Evolutionary conservation across 108 stramenopile genomes (phyloP).

Genomic region (Nannochloropsis oceanica): DNA sequence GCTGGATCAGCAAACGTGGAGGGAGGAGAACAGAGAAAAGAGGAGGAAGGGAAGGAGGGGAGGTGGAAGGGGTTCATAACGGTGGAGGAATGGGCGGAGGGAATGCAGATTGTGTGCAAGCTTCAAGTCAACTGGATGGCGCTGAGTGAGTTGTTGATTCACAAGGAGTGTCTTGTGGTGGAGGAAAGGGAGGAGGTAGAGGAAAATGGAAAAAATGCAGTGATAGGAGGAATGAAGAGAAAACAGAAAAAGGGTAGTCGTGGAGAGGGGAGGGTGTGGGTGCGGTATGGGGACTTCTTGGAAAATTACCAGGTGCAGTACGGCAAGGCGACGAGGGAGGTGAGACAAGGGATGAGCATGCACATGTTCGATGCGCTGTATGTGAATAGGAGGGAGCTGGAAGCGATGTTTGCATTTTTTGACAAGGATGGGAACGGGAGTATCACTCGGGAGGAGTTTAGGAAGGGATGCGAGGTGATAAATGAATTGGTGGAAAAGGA

Average conservation of each 20-base stretch:
- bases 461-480: conserved; percentile 1
- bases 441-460: conserved; percentile 37
- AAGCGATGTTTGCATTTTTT: conserved; percentile 38
- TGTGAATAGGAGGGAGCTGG: conserved; percentile 32
- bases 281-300: not conserved
- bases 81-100: not conserved
- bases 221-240: not conserved
- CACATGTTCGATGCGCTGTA: conserved; percentile 36
- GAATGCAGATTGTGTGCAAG: not conserved
- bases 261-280: not conserved
- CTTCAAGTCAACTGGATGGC: not conserved
- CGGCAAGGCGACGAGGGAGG: not conserved
- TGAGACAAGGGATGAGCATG: not conserved
- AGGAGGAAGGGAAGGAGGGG: not conserved
- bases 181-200: not conserved
- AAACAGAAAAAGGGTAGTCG: not conserved
- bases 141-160: not conserved
- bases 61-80: not conserved
- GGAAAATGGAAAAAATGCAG: not conserved
- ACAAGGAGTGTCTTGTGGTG: not conserved
- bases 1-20: no score
- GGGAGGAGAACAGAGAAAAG: no score
- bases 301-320: not conserved
- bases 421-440: conserved; percentile 37
- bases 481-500: not conserved